phyloP scores from a whole-genome alignment of 352 stramenopile genomes.

The Phytophthora idaei region DNA sequence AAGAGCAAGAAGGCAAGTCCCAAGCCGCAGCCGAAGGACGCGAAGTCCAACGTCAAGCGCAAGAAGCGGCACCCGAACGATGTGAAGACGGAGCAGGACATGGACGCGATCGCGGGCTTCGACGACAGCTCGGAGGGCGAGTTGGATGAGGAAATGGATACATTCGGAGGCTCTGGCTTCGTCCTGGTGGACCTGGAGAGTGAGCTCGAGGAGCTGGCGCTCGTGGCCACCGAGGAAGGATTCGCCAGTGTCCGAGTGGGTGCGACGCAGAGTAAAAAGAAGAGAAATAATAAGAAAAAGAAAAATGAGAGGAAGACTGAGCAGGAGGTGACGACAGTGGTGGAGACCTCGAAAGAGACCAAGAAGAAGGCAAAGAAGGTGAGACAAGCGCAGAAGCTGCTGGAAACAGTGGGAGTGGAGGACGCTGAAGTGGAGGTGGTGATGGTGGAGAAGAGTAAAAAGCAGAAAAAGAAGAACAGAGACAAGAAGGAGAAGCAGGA shows the following conservation, averaged over 20 bases:
- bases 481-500: conserved; percentile 5
- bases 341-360: conserved; percentile 12
- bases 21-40: conserved; percentile 22
- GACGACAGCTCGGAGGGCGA: conserved; percentile 37
- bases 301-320: conserved; percentile 8
- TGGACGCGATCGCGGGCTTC: conserved; percentile 36
- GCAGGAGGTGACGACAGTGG: not conserved
- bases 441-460: conserved; percentile 21
- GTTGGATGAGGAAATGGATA: conserved; percentile 28
- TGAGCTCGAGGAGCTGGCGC: conserved; percentile 48
- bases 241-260: conserved; percentile 18
- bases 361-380: conserved; percentile 36
- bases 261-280: conserved; percentile 15
- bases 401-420: conserved; percentile 17
- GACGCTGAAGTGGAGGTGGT: not conserved
- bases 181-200: conserved; percentile 47
- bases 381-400: conserved; percentile 30
- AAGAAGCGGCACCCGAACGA: conserved; percentile 39
- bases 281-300: conserved; percentile 24
- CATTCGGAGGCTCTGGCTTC: conserved; percentile 39
- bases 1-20: conserved; percentile 23
- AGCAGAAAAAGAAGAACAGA: conserved; percentile 21
- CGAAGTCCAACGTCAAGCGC: conserved; percentile 14
- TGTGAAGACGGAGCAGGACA: conserved; percentile 39
- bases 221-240: conserved; percentile 38